phyloP scores from a whole-genome alignment of 208 protist genomes.

The Tritrichomonas foetus region DNA sequence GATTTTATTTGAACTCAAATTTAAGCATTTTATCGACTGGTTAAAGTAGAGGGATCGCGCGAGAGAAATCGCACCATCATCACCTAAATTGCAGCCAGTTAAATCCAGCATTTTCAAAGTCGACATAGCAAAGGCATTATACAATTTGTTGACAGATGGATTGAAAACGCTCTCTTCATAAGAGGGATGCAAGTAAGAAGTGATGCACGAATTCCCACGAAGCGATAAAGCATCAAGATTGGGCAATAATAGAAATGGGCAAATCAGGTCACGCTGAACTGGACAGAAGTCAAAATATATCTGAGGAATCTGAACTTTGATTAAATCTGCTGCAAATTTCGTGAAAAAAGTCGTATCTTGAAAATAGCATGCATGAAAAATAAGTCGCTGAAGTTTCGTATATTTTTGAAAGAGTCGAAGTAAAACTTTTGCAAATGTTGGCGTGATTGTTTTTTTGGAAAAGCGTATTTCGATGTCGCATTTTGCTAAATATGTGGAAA shows the following conservation, averaged over 20 bases:
- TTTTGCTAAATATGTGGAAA: not conserved
- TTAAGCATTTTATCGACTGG: not conserved
- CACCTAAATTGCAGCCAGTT: conserved; percentile 26
- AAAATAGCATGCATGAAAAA: not conserved
- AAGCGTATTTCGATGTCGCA: not conserved
- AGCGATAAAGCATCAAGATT: not conserved
- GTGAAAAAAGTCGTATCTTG: not conserved
- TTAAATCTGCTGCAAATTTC: not conserved
- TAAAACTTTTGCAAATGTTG: not conserved
- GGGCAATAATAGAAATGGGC: not conserved
- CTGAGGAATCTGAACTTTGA: not conserved
- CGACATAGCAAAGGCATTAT: not conserved
- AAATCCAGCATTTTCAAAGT: conserved; percentile 42
- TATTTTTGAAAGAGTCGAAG: not conserved
- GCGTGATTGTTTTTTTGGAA: not conserved
- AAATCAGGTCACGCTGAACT: not conserved
- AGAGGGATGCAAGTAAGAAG: not conserved
- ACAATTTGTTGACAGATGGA: not conserved
- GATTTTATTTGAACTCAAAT: conserved; percentile 28
- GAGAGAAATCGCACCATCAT: conserved; percentile 40
- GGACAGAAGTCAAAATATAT: not conserved
- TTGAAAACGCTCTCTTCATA: not conserved
- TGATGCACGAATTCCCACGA: not conserved
- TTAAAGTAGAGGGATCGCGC: not conserved
- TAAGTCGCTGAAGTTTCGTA: not conserved